Base-by-base conservation (phyloP, 2,329 filamentous ascomycete genomes). In the Aspergillus fischeri region DNA sequence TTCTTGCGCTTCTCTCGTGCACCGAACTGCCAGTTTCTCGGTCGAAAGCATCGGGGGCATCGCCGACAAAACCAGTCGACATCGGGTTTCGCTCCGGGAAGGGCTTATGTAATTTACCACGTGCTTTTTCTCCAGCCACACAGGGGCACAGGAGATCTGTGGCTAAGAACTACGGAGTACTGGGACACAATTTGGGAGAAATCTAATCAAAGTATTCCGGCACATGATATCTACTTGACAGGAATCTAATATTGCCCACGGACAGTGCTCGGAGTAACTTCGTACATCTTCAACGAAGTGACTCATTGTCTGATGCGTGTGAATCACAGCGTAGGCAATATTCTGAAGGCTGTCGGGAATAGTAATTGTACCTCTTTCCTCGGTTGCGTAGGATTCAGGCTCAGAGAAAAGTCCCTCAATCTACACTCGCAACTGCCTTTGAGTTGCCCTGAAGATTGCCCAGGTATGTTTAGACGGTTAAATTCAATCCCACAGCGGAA, bases 221-320 rank as follows among this genome's bases (percentile, higher is more conserved):
- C 44, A 24, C 5, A 25, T 14, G 44, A 47, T 14, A 24, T 21
- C 20, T 24, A 24, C 2, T 38, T 38, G 14, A 5, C 32, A 47
- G n/a, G 21, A 9, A 24, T 21, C 14, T 11, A 25, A 25, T 47
- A 24, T 27, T 25, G 21, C 44, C 21, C 44, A 27, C 11, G 10
- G 14, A 47, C 21, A 25, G 21, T 7, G 21, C 44, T 24, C 14
- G 21, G 21, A 25, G 44, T 47, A 24, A 47, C 21, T 25, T 47
- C 5, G 44, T 21, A 25, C 44, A 25, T 14, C 44, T 17, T 47
- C 21, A 25, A 28, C 48, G 17, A 38, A 24, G 11, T 29, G 17
- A 9, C 38, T 41, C 5, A 49, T 25, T 56, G 21, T 57, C 62
- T 62, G 49, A 70, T 70, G 67, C 61, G 49, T 38, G 56, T 52